phyloP scores from a whole-genome alignment of 208 protist genomes.

The Acanthamoeba healyi region DNA sequence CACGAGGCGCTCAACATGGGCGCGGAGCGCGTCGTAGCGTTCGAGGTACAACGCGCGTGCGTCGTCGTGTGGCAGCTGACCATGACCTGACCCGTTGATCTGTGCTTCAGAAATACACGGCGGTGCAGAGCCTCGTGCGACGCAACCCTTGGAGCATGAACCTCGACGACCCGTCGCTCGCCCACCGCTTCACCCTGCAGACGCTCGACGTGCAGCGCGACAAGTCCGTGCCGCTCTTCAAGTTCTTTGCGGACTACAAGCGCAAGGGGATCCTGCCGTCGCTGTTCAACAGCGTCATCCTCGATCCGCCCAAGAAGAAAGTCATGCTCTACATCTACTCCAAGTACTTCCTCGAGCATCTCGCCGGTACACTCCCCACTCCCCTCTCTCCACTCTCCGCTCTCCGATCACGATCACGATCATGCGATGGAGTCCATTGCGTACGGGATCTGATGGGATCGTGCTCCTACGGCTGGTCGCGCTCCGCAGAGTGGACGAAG shows the following conservation, averaged over 20 bases:
- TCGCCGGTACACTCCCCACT: neutral
- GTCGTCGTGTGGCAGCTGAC: neutral
- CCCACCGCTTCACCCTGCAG: neutral
- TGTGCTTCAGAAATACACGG: slow-evolving; percentile 32
- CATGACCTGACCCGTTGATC: neutral
- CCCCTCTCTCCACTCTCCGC: too few species aligned
- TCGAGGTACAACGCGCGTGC: neutral
- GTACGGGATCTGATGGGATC: too few species aligned
- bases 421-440: too few species aligned
- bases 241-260: neutral
- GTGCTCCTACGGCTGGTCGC: too few species aligned
- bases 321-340: slow-evolving; percentile 60
- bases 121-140: neutral
- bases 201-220: slow-evolving; percentile 31
- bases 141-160: slow-evolving; percentile 37
- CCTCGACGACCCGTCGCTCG: neutral
- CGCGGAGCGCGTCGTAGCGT: neutral
- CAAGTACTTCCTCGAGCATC: neutral
- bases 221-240: neutral
- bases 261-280: neutral
- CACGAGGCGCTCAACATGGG: slow-evolving; percentile 20
- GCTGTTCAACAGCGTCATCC: slow-evolving; percentile 31
- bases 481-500: neutral
- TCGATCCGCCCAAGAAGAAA: slow-evolving; percentile 46
- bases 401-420: too few species aligned